Conservation (phyloP, 2,329 filamentous ascomycete species). For the Ceratocystis cubensis region DNA sequence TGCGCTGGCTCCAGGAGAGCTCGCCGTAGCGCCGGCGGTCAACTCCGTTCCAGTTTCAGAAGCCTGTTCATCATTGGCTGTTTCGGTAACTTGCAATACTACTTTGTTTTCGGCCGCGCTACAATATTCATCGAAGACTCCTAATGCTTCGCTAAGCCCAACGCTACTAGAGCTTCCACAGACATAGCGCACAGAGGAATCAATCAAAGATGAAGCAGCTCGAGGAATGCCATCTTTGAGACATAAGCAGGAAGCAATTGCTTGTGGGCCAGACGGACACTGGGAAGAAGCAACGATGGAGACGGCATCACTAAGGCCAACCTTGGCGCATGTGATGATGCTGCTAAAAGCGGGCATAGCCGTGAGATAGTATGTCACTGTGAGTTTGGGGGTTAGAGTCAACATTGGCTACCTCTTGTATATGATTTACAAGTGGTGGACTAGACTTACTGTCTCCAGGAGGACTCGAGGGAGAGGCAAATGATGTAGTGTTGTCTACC, state of each 20-base stretch:
- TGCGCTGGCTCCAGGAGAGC: constrained; percentile 10
- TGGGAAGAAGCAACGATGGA: constrained; percentile 4
- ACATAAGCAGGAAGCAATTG: constrained; percentile 41
- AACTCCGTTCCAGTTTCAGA: not conserved
- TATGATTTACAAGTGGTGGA: not conserved
- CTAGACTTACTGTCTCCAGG: constrained; percentile 38
- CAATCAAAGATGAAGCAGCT: constrained; percentile 34
- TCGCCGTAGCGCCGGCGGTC: constrained; percentile 19
- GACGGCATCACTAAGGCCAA: constrained; percentile 27
- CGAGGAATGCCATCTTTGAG: constrained; percentile 37
- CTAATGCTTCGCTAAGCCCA: constrained; percentile 36
- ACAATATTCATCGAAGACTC: constrained; percentile 38
- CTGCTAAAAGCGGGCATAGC: constrained; percentile 36
- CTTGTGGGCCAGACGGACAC: constrained; percentile 31
- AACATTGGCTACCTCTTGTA: not conserved
- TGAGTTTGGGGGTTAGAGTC: constrained; percentile 22
- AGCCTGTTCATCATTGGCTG: constrained; percentile 23
- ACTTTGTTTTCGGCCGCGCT: constrained; percentile 36
- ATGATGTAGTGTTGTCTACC: constrained; percentile 37
- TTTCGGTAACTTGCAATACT: constrained; percentile 32
- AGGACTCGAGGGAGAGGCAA: constrained; percentile 35
- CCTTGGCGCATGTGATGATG: constrained; percentile 35
- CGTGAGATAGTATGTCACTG: constrained; percentile 44
- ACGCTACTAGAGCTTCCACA: constrained; percentile 35
- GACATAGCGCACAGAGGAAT: constrained; percentile 33